A percentile compares a stretch with the other conserved stretches of the same genome.
Evolutionary conservation across 2,329 filamentous ascomycete genomes (phyloP).

Genomic region (Hypoxylon sp.): DNA sequence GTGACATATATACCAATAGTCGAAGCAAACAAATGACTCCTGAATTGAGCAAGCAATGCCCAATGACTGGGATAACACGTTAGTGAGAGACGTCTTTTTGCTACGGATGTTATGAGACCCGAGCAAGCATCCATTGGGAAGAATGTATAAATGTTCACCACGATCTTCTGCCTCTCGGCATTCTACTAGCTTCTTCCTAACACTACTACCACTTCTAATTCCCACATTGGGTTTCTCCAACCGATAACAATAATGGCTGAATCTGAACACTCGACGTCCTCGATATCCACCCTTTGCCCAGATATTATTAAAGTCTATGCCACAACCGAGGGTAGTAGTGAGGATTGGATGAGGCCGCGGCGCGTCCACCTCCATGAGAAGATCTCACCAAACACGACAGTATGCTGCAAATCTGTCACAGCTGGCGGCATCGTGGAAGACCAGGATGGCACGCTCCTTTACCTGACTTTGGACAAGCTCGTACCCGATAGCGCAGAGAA

Average conservation of each 20-base stretch:
- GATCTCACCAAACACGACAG: neutral
- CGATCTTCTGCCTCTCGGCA: neutral
- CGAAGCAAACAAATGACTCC: neutral
- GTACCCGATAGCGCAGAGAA: neutral
- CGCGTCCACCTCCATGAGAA: conserved; percentile 30
- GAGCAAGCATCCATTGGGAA: neutral
- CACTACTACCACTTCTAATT: neutral
- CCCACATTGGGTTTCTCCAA: neutral
- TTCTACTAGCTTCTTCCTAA: neutral
- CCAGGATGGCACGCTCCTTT: neutral
- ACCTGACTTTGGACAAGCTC: conserved; percentile 23
- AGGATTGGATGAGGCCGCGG: conserved; percentile 25
- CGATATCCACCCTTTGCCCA: neutral
- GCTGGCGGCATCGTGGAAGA: conserved; percentile 28
- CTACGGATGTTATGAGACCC: neutral
- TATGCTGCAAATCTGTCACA: conserved; percentile 22
- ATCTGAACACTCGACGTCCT: neutral
- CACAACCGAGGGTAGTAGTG: conserved; percentile 1
- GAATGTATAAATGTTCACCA: conserved; percentile 1
- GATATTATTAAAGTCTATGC: conserved; percentile 30
- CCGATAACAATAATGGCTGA: conserved; percentile 3
- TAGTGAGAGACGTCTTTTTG: neutral
- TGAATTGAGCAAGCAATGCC: neutral
- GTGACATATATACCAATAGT: neutral
- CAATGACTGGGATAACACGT: neutral